These are phyloP conservation scores for Backusella westeae DNA, from an alignment of 192 early-diverging fungal genomes.

Conservation along the genomic window DNA sequence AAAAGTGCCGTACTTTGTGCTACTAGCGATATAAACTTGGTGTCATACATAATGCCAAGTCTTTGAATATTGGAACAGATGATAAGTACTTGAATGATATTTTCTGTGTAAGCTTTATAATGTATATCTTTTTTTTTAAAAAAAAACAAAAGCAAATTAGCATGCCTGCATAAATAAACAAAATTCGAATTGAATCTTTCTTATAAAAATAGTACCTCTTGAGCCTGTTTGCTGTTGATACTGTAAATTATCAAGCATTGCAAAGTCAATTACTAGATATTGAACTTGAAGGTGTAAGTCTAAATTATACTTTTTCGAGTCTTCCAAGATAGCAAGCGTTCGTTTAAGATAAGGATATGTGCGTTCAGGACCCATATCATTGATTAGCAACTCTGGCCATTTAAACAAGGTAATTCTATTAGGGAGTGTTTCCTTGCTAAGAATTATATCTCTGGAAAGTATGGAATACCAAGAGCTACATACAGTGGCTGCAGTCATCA, in stretches of 20 bases:
- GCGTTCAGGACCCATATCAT: conserved; percentile 3
- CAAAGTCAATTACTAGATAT: conserved; percentile 5
- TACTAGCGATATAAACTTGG: background rate
- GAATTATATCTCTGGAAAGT: background rate
- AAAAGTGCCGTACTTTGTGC: background rate
- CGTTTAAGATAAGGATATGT: conserved; percentile 1
- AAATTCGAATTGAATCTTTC: background rate
- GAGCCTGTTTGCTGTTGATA: background rate
- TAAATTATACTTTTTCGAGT: background rate
- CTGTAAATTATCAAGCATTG: background rate
- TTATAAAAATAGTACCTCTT: background rate
- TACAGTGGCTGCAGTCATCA: background rate
- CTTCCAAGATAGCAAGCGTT: background rate
- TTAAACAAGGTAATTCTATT: background rate
- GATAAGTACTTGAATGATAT: background rate
- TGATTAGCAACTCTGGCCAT: background rate
- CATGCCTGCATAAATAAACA: background rate
- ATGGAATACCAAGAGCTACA: conserved; percentile 2
- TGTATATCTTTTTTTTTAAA: background rate
- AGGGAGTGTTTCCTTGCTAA: too few species aligned
- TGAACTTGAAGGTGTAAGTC: background rate
- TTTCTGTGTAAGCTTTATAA: background rate
- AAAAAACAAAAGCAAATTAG: background rate
- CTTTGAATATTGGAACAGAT: background rate
- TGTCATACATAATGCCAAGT: background rate